phyloP scores from a whole-genome alignment of 164 flowering plant species.

The Stephania cephalantha region DNA sequence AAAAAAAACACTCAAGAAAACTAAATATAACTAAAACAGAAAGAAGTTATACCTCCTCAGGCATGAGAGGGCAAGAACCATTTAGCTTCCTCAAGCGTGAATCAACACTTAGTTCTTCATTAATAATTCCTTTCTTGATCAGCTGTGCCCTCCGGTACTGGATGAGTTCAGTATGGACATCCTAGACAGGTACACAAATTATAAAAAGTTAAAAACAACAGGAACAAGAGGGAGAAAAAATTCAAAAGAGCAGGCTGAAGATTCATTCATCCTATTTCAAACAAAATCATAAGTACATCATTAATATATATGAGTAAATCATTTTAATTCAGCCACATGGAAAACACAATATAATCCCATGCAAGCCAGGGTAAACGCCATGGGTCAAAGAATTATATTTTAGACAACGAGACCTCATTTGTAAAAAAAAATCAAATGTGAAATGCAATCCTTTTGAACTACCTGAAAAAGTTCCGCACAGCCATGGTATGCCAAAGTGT shows the following conservation, averaged over 20 bases:
- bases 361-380: not conserved
- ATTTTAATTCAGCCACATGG: constrained; percentile 1
- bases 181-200: constrained; percentile 35
- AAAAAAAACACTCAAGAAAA: not conserved
- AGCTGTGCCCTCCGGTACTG: constrained; percentile 78
- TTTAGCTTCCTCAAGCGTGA: constrained; percentile 53
- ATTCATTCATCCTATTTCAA: not conserved
- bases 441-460: not conserved
- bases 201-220: not conserved
- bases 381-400: not conserved
- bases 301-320: not conserved
- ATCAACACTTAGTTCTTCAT: constrained; percentile 56
- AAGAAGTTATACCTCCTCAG: constrained; percentile 69
- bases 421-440: not conserved
- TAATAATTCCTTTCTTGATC: constrained; percentile 67
- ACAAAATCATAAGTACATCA: not conserved
- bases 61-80: constrained; percentile 95
- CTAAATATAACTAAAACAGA: not conserved
- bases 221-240: constrained; percentile 10
- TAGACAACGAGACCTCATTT: not conserved
- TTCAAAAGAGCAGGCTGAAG: not conserved
- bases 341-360: not conserved
- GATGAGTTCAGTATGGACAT: constrained; percentile 93
- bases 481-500: constrained; percentile 87
- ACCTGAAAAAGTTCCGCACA: constrained; percentile 99